phyloP scores from a whole-genome alignment of 306 rosid species.

The Bauhinia variegata region DNA sequence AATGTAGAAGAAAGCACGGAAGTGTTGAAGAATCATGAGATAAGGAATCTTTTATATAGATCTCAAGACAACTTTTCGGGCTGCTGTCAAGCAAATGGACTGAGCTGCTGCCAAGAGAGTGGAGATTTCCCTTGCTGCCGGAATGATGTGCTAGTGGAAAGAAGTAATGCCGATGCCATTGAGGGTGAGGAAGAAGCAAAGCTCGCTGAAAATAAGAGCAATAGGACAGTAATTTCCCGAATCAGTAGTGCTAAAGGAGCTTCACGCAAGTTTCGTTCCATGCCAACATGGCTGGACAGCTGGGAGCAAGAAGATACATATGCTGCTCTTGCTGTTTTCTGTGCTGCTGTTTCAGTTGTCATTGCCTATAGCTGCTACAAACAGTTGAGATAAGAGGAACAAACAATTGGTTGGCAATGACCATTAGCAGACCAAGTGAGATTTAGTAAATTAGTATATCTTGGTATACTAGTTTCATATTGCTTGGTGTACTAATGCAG shows the following conservation, averaged over 20 bases:
- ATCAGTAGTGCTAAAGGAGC: slow-evolving; percentile 59
- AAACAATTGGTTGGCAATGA: slow-evolving; percentile 23
- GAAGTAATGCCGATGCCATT: slow-evolving; percentile 40
- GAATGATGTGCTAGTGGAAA: slow-evolving; percentile 41
- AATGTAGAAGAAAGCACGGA: slow-evolving; percentile 43
- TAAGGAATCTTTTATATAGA: slow-evolving; percentile 20
- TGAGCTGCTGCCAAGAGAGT: slow-evolving; percentile 65
- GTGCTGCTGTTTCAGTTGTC: slow-evolving; percentile 80
- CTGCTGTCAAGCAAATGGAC: slow-evolving; percentile 40
- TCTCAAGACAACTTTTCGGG: slow-evolving; percentile 24
- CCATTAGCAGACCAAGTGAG: slow-evolving; percentile 11
- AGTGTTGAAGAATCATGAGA: slow-evolving; percentile 33
- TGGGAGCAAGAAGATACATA: slow-evolving; percentile 94
- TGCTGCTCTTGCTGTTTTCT: slow-evolving; percentile 78
- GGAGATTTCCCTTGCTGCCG: slow-evolving; percentile 60
- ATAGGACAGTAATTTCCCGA: slow-evolving; percentile 44
- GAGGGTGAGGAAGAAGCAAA: slow-evolving; percentile 48
- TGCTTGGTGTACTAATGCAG: slow-evolving; percentile 29
- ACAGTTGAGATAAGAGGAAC: slow-evolving; percentile 51
- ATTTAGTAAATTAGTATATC: slow-evolving; percentile 8
- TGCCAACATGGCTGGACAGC: slow-evolving; percentile 80
- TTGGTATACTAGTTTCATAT: slow-evolving; percentile 11
- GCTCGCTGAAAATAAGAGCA: slow-evolving; percentile 51
- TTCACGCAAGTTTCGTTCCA: slow-evolving; percentile 53
- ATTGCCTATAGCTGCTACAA: slow-evolving; percentile 87